Evolutionary conservation across 371 early-diverging fungal species (phyloP), one percentile per base, ranked within the genome.

Genomic region (Blyttiomyces sp.): DNA sequence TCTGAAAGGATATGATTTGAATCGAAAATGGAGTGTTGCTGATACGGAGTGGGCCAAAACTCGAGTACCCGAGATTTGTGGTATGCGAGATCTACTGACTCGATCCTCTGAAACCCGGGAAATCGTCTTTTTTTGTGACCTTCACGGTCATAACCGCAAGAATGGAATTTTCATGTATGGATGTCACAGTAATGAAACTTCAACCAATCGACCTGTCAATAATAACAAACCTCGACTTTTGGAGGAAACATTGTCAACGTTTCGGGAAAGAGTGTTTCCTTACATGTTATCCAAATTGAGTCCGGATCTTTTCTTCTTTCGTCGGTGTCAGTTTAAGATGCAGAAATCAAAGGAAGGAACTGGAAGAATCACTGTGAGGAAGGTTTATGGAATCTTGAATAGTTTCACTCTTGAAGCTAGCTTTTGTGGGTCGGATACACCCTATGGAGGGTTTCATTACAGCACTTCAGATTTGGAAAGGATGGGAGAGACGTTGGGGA

Each of bases 61-160:
- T 7, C 35, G 24, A 24, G 49, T 58, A 24, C 64, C 65, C 26
- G 68, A 71, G 34, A 35, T 66, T n/a, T 32, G 44, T 30, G 46
- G 57, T 4, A 45, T 66, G 32, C 27, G 39, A 19, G 32, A 24
- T 9, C 51, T 70, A 7, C 26, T 65, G 4, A 35, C 36, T 16
- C 51, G 66, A 21, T 43, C 49, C 27, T 27, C 46, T 16, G 60
- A 35, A 21, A 34, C 21, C 27, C 0, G 56, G 11, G 24, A 39
- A 26, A 33, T 63, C 21, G 17, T 43, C 45, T 23, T 74, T 9
- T 69, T 35, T 9, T 71, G 72, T 50, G 79, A 79, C 49, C 64
- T 79, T 19, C 79, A 79, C 59, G 79, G 76, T 1, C 79, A 79
- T 59, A 76, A 76, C 34, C 67, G 75, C 11, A 66, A 69, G 44